Evolutionary conservation across 1,284 basidiomycete species (phyloP).

Genomic region (Apiotrichum domesticum): DNA sequence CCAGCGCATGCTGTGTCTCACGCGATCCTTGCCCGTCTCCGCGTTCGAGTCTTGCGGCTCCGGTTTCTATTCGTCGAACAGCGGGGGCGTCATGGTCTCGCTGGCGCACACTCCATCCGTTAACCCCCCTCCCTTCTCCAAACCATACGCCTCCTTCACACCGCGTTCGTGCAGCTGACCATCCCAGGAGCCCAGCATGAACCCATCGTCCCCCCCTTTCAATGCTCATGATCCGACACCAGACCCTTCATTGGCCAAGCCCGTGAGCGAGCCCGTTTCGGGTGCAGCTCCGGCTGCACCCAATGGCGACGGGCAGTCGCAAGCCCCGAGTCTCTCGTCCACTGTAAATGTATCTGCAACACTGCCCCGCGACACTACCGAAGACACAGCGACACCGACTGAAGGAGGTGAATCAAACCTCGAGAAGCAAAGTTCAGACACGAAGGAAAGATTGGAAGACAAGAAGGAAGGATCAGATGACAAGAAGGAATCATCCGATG

Average conservation of each 20-base stretch:
- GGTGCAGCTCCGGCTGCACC: background rate
- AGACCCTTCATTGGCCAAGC: background rate
- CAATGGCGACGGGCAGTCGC: background rate
- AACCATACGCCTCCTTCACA: too few relatives aligned
- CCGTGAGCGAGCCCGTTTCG: conserved; percentile 2
- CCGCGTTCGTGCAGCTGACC: conserved; percentile 1
- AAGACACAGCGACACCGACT: background rate
- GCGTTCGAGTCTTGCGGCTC: background rate
- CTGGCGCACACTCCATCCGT: too few relatives aligned
- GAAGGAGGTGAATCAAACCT: background rate
- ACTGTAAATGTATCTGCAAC: background rate
- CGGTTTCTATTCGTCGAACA: background rate
- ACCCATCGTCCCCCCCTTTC: conserved; percentile 9
- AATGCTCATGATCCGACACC: conserved; percentile 7
- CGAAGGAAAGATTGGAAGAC: too few relatives aligned
- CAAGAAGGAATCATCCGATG: background rate
- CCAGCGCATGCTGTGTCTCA: background rate
- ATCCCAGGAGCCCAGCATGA: conserved; percentile 18
- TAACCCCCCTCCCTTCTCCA: too few relatives aligned
- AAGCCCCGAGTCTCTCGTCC: background rate
- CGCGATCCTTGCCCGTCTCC: too few relatives aligned
- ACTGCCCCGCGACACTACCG: background rate
- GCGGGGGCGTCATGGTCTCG: too few relatives aligned
- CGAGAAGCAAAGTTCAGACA: background rate
- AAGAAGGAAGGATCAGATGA: background rate